Percentiles rank a stretch among this genome's conserved stretches.
phyloP scores from a whole-genome alignment of 2,329 filamentous ascomycete species.

The Bipolaris gigantea region DNA sequence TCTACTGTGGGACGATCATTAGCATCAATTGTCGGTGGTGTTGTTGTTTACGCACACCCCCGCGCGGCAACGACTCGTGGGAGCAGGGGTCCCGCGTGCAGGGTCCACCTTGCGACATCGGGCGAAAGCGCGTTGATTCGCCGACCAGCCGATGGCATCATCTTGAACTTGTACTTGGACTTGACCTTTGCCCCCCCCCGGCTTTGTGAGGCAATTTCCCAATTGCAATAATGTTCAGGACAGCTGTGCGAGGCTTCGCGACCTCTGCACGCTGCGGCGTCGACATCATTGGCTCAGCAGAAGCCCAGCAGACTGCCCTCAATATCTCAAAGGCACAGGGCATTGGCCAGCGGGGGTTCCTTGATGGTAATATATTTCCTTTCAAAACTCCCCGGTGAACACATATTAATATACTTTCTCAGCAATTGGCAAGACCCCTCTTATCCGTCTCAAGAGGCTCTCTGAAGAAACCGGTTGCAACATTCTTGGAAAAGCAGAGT shows the following conservation, averaged over 20 bases:
- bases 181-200: neutral
- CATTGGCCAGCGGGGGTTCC: conserved; percentile 70
- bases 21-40: conserved; percentile 8
- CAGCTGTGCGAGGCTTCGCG: conserved; percentile 67
- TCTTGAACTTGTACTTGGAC: neutral
- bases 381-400: neutral
- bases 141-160: conserved; percentile 21
- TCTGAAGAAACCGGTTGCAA: conserved; percentile 92
- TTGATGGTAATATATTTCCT: conserved; percentile 67
- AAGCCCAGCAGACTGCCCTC: conserved; percentile 64
- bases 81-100: conserved; percentile 10
- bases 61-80: conserved; percentile 9
- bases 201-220: conserved; percentile 1
- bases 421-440: conserved; percentile 97
- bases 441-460: conserved; percentile 85
- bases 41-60: conserved; percentile 19
- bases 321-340: conserved; percentile 79
- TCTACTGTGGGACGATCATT: conserved; percentile 16
- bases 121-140: conserved; percentile 21
- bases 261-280: conserved; percentile 61
- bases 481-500: conserved; percentile 94
- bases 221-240: conserved; percentile 64
- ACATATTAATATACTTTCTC: conserved; percentile 6
- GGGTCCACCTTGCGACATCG: conserved; percentile 26
- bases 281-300: conserved; percentile 51